These are phyloP conservation scores for Pichia membranifaciens DNA, from an alignment of 805 yeast species.

Conservation along the genomic window DNA sequence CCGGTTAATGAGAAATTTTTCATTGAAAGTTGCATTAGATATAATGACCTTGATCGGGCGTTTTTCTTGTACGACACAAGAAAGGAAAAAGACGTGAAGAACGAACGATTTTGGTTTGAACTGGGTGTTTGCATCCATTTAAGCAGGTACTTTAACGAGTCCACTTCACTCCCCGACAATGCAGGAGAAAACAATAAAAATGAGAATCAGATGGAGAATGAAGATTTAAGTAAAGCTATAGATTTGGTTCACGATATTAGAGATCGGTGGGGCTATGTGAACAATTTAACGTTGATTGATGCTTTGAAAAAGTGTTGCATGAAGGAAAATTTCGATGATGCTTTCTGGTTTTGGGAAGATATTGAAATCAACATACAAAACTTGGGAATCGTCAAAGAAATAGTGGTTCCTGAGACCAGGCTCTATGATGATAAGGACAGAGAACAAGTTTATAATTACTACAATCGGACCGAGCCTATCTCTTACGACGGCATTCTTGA, in stretches of 20 bases:
- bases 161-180: background rate
- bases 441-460: constrained; percentile 22
- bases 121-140: constrained; percentile 39
- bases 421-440: constrained; percentile 18
- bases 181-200: background rate
- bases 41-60: constrained; percentile 33
- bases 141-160: too few relatives aligned
- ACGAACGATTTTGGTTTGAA: constrained; percentile 49
- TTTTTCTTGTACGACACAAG: constrained; percentile 32
- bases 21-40: constrained; percentile 38
- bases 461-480: constrained; percentile 27
- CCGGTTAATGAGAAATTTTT: constrained; percentile 46
- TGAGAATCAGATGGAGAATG: constrained; percentile 15
- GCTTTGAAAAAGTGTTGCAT: constrained; percentile 31
- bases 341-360: constrained; percentile 31
- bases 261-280: constrained; percentile 30
- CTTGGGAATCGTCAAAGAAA: constrained; percentile 21
- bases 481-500: constrained; percentile 24
- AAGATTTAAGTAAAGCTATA: constrained; percentile 32
- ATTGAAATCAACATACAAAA: constrained; percentile 23
- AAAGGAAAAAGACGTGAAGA: constrained; percentile 30
- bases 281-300: constrained; percentile 31
- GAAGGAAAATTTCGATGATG: constrained; percentile 23
- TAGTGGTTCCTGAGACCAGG: constrained; percentile 20
- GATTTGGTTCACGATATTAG: constrained; percentile 27